Evolutionary conservation across 805 yeast genomes (phyloP).

Genomic region (Deakozyma indianensis): DNA sequence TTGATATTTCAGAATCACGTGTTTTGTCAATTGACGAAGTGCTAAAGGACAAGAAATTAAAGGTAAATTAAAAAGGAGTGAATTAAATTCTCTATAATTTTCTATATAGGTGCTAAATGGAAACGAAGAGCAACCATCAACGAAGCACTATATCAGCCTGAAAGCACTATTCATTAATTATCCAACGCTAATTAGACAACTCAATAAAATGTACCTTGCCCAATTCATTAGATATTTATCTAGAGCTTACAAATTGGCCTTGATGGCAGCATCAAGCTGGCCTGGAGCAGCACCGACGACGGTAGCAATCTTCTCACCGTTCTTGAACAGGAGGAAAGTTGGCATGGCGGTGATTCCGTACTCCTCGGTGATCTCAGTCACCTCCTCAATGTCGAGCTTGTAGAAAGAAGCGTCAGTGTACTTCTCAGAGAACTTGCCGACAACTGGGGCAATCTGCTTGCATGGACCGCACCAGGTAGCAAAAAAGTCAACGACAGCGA

Average conservation of each 20-base stretch:
- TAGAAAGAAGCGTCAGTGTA: conserved; percentile 43
- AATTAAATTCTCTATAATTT: too few relatives aligned
- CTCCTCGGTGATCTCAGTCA: conserved; percentile 53
- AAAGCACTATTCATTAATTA: too few relatives aligned
- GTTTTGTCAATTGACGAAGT: too few relatives aligned
- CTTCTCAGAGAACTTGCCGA: conserved; percentile 63
- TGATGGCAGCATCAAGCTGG: conserved; percentile 4
- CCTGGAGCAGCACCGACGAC: conserved; percentile 17
- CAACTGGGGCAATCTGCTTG: conserved; percentile 86
- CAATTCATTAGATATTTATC: not conserved
- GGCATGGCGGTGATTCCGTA: conserved; percentile 51
- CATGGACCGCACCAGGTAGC: conserved; percentile 99
- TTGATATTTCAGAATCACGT: too few relatives aligned
- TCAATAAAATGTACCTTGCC: too few relatives aligned
- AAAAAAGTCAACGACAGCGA: conserved; percentile 81
- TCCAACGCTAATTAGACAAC: too few relatives aligned
- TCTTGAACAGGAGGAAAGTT: conserved; percentile 58
- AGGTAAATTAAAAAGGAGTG: too few relatives aligned
- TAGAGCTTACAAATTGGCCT: not conserved
- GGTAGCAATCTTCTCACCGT: conserved; percentile 53
- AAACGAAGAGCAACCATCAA: too few relatives aligned
- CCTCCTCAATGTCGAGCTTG: conserved; percentile 84
- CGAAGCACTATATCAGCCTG: too few relatives aligned
- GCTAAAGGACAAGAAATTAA: too few relatives aligned
- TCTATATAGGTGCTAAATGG: too few relatives aligned